A percentile compares a stretch with the other conserved stretches of the same genome.
Evolutionary conservation across 345 rosid species (phyloP).

Genomic region (Pugionium dolabratum): DNA sequence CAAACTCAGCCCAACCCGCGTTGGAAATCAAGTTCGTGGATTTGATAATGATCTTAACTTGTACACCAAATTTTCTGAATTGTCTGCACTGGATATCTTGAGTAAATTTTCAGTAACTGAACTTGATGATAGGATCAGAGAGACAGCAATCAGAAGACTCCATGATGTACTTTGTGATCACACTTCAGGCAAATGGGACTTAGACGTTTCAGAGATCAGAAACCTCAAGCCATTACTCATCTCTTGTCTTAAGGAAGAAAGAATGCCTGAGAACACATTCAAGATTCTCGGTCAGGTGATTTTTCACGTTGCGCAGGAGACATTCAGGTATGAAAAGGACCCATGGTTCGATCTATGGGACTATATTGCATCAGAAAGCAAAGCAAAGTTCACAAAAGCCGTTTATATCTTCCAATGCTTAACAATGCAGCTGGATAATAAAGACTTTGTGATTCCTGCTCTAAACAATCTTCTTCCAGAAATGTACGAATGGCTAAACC

Average conservation of each 20-base stretch:
- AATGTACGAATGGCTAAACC: not conserved
- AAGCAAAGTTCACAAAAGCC: not conserved
- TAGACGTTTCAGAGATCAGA: conserved; percentile 8
- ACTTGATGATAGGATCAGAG: not conserved
- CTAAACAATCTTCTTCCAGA: conserved; percentile 15
- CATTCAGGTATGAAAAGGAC: not conserved
- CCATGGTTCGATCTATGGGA: conserved; percentile 18
- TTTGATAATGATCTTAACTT: not conserved
- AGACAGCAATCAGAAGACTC: not conserved
- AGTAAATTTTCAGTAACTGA: not conserved
- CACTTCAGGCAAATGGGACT: not conserved
- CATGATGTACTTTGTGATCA: conserved; percentile 17
- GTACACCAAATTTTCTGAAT: not conserved
- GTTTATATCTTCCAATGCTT: conserved; percentile 30
- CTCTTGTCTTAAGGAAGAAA: not conserved
- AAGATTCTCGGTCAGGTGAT: conserved; percentile 13
- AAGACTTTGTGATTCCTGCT: not conserved
- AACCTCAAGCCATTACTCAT: conserved; percentile 16
- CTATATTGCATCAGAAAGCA: not conserved
- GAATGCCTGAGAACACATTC: conserved; percentile 12
- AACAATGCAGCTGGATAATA: not conserved
- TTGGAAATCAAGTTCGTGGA: not conserved
- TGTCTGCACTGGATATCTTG: not conserved
- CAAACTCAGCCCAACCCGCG: not conserved
- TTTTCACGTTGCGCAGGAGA: conserved; percentile 2